Base-by-base conservation (phyloP, 1,139 yeast species). In the Sugiyamaella sp. region DNA sequence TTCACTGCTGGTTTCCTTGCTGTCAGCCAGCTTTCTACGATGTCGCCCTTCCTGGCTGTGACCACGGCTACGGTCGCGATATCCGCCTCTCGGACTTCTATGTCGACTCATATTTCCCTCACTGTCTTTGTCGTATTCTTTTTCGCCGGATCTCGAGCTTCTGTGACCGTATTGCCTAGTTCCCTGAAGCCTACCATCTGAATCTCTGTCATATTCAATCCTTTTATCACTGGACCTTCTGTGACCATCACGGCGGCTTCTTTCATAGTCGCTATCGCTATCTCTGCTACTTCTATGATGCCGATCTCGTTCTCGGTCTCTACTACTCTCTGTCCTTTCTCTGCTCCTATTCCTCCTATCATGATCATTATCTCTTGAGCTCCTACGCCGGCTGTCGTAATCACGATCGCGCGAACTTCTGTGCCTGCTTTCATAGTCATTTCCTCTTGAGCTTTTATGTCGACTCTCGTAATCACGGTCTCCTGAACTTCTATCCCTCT, bases 71-170 rank as follows among this genome's bases (percentile, higher is more conserved):
- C 21, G 22, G n/a, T 22, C 27, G 16, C 22, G 20, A 39, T 21
- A 3, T 22, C 19, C n/a, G 14, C n/a, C 20, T 32, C 16, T n/a
- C 21, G 12, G 8, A 19, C 21, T 33, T 9, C 16, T 19, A 33
- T 33, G 16, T 9, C 16, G 16, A 9, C 17, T n/a, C 9, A 8
- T 5, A 12, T 12, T 17, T 16, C 24, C 12, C 17, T 25, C 12
- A 50, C 73, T 70, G 60, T 75, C 72, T 58, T 80, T 68, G 49
- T 66, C 67, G 53, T 71, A 12, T 6, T 39, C 43, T 21, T 17
- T 20, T 10, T 39, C 38, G 29, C 29, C 60, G 4, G 20, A 4
- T 43, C 29, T 19, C 2, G 38, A 43, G 22, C 47, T 43, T 16
- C 27, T 32, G 19, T 32, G 39, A 6, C 47, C 25, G 9, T 20